Conservation (phyloP, 2,329 filamentous ascomycete genomes). For the Xylariaceae sp. region DNA sequence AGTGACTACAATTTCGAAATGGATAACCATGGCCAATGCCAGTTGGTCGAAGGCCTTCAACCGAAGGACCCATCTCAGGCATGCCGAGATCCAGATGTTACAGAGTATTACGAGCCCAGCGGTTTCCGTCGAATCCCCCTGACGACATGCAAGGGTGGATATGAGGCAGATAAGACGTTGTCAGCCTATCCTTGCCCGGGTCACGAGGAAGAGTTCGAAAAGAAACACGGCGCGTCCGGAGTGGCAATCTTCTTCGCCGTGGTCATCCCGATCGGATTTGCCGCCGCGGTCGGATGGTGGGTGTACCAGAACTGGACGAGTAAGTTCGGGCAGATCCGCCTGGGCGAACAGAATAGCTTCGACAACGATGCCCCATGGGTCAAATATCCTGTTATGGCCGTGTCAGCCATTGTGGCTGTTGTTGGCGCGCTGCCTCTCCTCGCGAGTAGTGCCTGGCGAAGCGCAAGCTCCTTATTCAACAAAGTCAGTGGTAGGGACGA, state of each 20-base stretch:
- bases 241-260: conserved; percentile 83
- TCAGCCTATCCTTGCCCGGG: conserved; percentile 64
- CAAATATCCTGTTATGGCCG: conserved; percentile 72
- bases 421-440: conserved; percentile 65
- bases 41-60: conserved; percentile 67
- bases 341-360: conserved; percentile 67
- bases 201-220: conserved; percentile 76
- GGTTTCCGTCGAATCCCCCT: conserved; percentile 88
- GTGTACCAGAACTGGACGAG: conserved; percentile 80
- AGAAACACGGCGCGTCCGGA: conserved; percentile 64
- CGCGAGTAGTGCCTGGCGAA: conserved; percentile 68
- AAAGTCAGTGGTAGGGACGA: conserved; percentile 44
- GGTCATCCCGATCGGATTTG: conserved; percentile 66
- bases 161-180: conserved; percentile 66
- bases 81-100: conserved; percentile 59
- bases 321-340: conserved; percentile 87
- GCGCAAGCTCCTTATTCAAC: conserved; percentile 46
- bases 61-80: conserved; percentile 49
- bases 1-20: conserved; percentile 94
- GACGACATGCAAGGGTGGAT: conserved; percentile 77
- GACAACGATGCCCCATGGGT: conserved; percentile 74
- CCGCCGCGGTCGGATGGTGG: conserved; percentile 74
- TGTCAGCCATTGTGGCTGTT: conserved; percentile 61
- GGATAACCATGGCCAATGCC: conserved; percentile 70
- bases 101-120: conserved; percentile 75